Conservation (phyloP, 2,329 filamentous ascomycete genomes). For the Escovopsis sp. region DNA sequence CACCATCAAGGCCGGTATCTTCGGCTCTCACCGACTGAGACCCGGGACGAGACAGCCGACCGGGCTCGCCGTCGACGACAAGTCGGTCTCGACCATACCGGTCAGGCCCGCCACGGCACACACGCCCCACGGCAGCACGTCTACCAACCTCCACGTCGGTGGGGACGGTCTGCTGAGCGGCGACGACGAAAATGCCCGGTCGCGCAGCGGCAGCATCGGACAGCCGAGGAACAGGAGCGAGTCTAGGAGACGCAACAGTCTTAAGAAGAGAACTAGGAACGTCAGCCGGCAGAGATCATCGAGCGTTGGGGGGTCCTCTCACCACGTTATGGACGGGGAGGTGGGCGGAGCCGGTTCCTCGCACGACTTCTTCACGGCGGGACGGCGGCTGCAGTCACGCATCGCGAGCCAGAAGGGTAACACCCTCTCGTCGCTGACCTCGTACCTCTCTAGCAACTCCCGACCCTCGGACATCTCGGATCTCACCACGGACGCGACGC, state of each 20-base stretch:
- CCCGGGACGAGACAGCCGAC: conserved; percentile 28
- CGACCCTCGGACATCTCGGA: conserved; percentile 26
- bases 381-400: conserved; percentile 21
- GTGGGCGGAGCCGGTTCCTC: conserved; percentile 29
- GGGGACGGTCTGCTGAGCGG: conserved; percentile 37
- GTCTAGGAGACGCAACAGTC: conserved; percentile 32
- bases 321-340: conserved; percentile 29
- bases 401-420: conserved; percentile 27
- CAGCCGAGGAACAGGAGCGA: conserved; percentile 25
- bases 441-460: conserved; percentile 26
- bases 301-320: conserved; percentile 25
- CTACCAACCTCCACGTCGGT: conserved; percentile 65
- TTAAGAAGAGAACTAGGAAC: conserved; percentile 38
- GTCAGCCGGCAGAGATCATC: conserved; percentile 29
- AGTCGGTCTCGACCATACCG: conserved; percentile 15
- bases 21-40: conserved; percentile 37
- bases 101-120: conserved; percentile 25
- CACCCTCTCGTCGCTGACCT: conserved; percentile 29
- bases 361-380: conserved; percentile 28
- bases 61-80: conserved; percentile 23
- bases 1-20: conserved; percentile 61
- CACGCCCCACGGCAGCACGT: conserved; percentile 26
- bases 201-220: conserved; percentile 19
- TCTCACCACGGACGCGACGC: conserved; percentile 22
- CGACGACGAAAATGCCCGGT: conserved; percentile 16